A percentile compares a stretch with the other conserved stretches of the same genome.
phyloP scores from a whole-genome alignment of 441 rosid genomes.

The Adansonia rubrostipa region DNA sequence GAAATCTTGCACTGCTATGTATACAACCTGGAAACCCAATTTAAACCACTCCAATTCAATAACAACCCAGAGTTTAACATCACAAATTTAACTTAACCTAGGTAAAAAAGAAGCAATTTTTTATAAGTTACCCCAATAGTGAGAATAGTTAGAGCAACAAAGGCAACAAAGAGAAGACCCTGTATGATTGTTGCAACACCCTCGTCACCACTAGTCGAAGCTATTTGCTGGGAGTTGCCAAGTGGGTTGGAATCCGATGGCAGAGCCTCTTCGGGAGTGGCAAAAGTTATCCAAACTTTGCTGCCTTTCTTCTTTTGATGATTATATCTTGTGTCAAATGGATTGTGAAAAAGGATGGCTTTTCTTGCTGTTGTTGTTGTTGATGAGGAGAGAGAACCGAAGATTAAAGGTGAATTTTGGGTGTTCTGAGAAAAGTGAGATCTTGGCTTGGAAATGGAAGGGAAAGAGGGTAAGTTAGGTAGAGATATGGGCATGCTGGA shows the following conservation, averaged over 20 bases:
- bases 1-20: constrained; percentile 77
- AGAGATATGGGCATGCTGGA: constrained; percentile 35
- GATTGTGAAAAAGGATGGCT: constrained; percentile 25
- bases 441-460: constrained; percentile 39
- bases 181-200: constrained; percentile 50
- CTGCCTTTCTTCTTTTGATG: constrained; percentile 24
- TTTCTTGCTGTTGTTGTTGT: constrained; percentile 25
- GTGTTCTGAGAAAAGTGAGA: constrained; percentile 24
- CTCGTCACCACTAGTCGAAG: constrained; percentile 47
- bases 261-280: constrained; percentile 50
- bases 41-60: background rate
- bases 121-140: constrained; percentile 67
- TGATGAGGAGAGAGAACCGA: constrained; percentile 30
- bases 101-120: background rate
- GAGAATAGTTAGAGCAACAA: constrained; percentile 65
- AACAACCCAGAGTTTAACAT: constrained; percentile 12
- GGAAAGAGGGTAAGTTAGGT: constrained; percentile 28
- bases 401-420: background rate
- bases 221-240: constrained; percentile 44
- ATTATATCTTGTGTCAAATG: constrained; percentile 10
- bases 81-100: background rate
- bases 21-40: constrained; percentile 55
- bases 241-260: constrained; percentile 37
- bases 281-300: constrained; percentile 49
- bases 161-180: constrained; percentile 66